These are phyloP conservation scores for Lachancea kluyveri DNA, from an alignment of 805 yeast species.

Conservation along the genomic window DNA sequence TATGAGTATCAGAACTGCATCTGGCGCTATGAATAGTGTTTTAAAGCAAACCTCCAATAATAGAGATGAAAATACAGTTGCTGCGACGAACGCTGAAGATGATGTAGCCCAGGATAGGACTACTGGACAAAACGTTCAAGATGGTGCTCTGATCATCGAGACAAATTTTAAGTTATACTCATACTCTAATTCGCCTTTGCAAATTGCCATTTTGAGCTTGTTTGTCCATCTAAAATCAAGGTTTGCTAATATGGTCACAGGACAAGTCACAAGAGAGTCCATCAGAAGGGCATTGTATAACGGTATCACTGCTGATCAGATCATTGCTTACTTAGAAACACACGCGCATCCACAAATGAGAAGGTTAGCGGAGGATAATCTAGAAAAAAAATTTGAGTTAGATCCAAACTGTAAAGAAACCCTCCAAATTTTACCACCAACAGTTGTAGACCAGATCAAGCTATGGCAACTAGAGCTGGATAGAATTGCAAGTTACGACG, in stretches of 20 bases:
- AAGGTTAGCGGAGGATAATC: constrained; percentile 59
- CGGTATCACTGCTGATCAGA: constrained; percentile 94
- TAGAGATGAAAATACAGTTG: constrained; percentile 10
- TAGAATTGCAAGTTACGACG: constrained; percentile 80
- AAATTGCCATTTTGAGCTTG: constrained; percentile 83
- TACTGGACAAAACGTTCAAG: constrained; percentile 20
- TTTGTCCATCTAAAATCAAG: constrained; percentile 83
- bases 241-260: constrained; percentile 88
- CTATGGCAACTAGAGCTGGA: constrained; percentile 96
- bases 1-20: constrained; percentile 61
- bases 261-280: constrained; percentile 88
- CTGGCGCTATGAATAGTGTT: constrained; percentile 69
- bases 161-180: constrained; percentile 92
- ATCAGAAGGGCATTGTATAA: constrained; percentile 74
- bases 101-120: constrained; percentile 27
- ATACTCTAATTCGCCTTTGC: constrained; percentile 89
- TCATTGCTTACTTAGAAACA: constrained; percentile 77
- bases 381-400: constrained; percentile 62
- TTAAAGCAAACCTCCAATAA: constrained; percentile 30
- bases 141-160: constrained; percentile 80
- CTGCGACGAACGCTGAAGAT: constrained; percentile 15
- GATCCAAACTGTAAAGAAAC: constrained; percentile 42
- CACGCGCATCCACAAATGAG: constrained; percentile 95
- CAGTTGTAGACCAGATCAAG: constrained; percentile 92
- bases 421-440: constrained; percentile 76